Base-by-base conservation (phyloP, 306 rosid species). In the Abrus pulchellus region DNA sequence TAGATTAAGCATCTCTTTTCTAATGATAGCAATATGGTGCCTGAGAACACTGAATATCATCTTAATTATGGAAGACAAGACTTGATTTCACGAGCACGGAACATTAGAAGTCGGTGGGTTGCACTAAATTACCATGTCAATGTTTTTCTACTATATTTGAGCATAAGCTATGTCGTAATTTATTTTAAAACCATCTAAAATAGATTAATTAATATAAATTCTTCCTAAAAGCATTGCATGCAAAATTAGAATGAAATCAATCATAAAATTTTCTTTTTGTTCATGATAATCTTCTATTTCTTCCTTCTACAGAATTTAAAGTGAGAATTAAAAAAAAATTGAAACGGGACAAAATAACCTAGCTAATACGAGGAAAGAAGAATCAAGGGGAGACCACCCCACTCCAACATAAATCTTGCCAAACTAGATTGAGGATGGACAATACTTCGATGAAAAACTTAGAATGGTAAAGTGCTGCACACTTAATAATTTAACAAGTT, bases 21-120 rank as follows among this genome's bases (percentile, higher is more conserved):
- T 0, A 5, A 68, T 2, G 64, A 57, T 3, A 57, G 38, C n/a
- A 29, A 5, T 27, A 13, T 38, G 50, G 8, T 41, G 64, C 50
- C 20, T 55, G 20, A 28, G 43, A 49, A 70, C 61, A 32, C 7
- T 49, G 30, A 48, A 49, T 45, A 68, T 5, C 70, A 68, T 68
- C 56, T 45, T 67, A 44, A 1, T 1, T 13, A 10, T 45, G 34
- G 41, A 10, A 45, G 74, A 45, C n/a, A 10, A 47, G 29, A 68
- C 74, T 30, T 68, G 29, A 68, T 29, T 47, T 29, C 5, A 68
- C 10, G 27, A 27, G 5, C 6, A 29, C 2, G 38, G 20, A 66
- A 7, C 53, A 66, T 14, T 20, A 14, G 33, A 65, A 65, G 4
- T 14, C 3, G 72, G 52, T 38, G 34, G 1, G 5, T 7, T 6